phyloP scores from a whole-genome alignment of 2,329 filamentous ascomycete genomes.

The Venturia pyrina region DNA sequence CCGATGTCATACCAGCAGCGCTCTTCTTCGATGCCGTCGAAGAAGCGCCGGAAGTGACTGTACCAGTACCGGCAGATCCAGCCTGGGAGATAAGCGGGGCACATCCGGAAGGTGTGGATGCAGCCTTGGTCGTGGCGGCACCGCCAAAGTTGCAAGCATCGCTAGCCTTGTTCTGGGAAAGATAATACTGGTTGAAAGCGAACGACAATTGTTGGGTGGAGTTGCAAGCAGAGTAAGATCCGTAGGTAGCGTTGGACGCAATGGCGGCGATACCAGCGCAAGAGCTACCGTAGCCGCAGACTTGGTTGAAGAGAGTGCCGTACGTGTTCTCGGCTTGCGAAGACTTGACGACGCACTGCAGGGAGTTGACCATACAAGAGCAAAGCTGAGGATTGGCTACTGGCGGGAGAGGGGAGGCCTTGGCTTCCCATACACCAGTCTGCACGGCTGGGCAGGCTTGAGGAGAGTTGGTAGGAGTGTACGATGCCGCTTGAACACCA shows the following conservation, averaged over 20 bases:
- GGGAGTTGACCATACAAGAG: slow-evolving; percentile 69
- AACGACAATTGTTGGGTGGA: slow-evolving; percentile 61
- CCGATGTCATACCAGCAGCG: slow-evolving; percentile 33
- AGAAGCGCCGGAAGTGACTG: slow-evolving; percentile 29
- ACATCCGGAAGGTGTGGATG: slow-evolving; percentile 45
- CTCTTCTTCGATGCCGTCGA: slow-evolving; percentile 18
- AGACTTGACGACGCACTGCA: slow-evolving; percentile 57
- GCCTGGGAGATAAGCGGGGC: slow-evolving; percentile 50
- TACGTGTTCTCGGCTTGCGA: slow-evolving; percentile 49
- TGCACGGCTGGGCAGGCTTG: slow-evolving; percentile 59
- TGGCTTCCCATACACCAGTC: slow-evolving; percentile 55
- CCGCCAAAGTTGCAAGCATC: slow-evolving; percentile 64
- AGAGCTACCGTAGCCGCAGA: slow-evolving; percentile 52
- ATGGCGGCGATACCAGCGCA: slow-evolving; percentile 63
- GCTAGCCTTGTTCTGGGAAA: slow-evolving; percentile 41
- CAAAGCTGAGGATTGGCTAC: slow-evolving; percentile 71
- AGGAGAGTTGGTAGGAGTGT: slow-evolving; percentile 64
- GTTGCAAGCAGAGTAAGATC: slow-evolving; percentile 69
- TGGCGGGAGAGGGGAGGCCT: slow-evolving; percentile 61
- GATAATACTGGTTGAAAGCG: slow-evolving; percentile 65
- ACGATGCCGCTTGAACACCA: slow-evolving; percentile 54
- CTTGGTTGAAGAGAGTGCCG: slow-evolving; percentile 59
- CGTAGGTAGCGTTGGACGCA: slow-evolving; percentile 58
- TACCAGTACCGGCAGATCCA: slow-evolving; percentile 49
- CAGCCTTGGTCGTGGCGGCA: slow-evolving; percentile 47